Evolutionary conservation across 164 flowering plant species (phyloP), one percentile per base, ranked within the genome.

Genomic region (Liriodendron chinense): DNA sequence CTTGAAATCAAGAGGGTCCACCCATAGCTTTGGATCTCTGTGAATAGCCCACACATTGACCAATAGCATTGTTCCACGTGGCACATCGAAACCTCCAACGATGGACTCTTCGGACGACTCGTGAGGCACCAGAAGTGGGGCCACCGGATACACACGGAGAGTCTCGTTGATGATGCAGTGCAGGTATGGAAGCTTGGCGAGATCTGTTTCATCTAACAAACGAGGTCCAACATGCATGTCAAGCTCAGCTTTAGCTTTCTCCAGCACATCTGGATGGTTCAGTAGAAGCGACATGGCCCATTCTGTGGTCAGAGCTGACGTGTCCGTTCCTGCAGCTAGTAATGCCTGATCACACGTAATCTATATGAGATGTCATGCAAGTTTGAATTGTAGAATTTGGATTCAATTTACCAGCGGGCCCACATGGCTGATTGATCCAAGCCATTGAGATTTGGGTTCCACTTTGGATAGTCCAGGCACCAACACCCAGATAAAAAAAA

Each of bases 11-110:
- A 23, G 49, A 0, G 92, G 86, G 47, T 89, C 88, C 0, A 69
- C 84, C 94, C 92, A 90, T 75, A 76, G 14, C 85, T 83, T 13
- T 2, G 82, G 82, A 23, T 79, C 82, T 70, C 80, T 74, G 22
- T 90, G 92, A 5, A 87, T 69, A 0, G 83, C 84, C 89, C 90
- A 86, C 0, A 78, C 81, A 28, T 90, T 89, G 25, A 84, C 82
- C 18, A 85, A 2, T 23, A 90, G 22, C 72, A 78, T 85, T 1
- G 92, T 87, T 20, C 82, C 81, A 2, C 68, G 10, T 0, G 91
- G 90, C 0, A 89, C 70, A 1, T 80, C 25, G 62, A 64, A 85
- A 2, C 88, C 90, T 0, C 82, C 86, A 0, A 90, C 72, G 0
- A 49, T 76, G 77, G 86, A 84, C 1, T 80, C 76, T 25, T 84